Evolutionary conservation across 202 grass and related monocot species (phyloP), one percentile per base, ranked within the genome.

Genomic region (Cymbopogon flexuosus): DNA sequence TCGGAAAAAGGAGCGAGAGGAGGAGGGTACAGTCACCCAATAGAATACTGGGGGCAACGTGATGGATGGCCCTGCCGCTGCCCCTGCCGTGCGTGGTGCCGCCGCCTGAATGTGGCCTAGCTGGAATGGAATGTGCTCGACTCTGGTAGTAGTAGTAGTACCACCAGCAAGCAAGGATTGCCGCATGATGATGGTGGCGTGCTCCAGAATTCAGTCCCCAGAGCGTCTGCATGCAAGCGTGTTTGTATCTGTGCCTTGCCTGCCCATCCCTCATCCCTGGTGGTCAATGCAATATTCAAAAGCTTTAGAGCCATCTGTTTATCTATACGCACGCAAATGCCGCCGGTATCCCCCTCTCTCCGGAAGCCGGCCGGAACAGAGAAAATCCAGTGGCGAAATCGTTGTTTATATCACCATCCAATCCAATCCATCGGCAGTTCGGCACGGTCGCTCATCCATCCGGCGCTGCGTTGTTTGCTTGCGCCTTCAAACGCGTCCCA

Each of bases 141-240:
- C 14, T 0, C 30, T 79, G 43, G 62, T 33, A 1, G 2, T 33
- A 3, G 31, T n/a, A 81, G 65, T 36, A 51, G 0, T 5, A 49
- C 43, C 4, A 43, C 67, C 6, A 62, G 82, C 79, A 85, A 84
- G 77, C 45, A 49, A 51, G 46, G 77, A 85, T 82, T 81, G 80
- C 75, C 56, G 49, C 47, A 68, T 77, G 68, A 68, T 77, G 45
- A 60, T 85, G 78, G 87, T 89, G 72, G 87, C 78, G 83, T 89
- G 83, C 87, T 73, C 83, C 83, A 81, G 59, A 85, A 89, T 82
- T 77, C 72, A 78, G 87, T 71, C 75, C 75, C 8, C 66, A 41
- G 5, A 34, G 35, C 33, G 23, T 29, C 70, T 16, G 73, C 70
- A 81, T 74, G 45, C 67, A 37, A 37, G 34, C 34, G 54, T 49